phyloP scores from a whole-genome alignment of 768 basidiomycete species.

The Suillus subaureus region DNA sequence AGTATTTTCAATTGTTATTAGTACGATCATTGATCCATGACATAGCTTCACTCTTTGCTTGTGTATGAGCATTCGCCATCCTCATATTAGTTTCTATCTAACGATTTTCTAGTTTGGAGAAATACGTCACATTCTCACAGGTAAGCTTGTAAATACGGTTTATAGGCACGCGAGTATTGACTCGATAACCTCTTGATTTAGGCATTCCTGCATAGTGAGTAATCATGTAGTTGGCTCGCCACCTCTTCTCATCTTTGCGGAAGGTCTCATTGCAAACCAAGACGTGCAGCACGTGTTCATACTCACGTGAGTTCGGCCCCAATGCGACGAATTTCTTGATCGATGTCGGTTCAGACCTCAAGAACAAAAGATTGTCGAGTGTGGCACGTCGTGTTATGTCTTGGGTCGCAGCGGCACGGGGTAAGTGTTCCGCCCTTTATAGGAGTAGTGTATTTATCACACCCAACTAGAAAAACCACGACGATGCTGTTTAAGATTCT shows the following conservation, averaged over 20 bases:
- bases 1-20: not conserved
- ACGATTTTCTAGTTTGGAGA: slow-evolving; percentile 46
- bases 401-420: slow-evolving; percentile 76
- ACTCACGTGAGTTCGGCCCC: slow-evolving; percentile 20
- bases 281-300: slow-evolving; percentile 31
- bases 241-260: not conserved
- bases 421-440: slow-evolving; percentile 35
- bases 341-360: slow-evolving; percentile 32
- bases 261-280: slow-evolving; percentile 27
- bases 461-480: slow-evolving; percentile 61
- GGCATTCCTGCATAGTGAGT: slow-evolving; percentile 27
- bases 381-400: slow-evolving; percentile 63
- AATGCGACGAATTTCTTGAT: slow-evolving; percentile 18
- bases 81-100: slow-evolving; percentile 25
- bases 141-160: slow-evolving; percentile 8
- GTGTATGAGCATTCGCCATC: slow-evolving; percentile 42
- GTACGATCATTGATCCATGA: not conserved
- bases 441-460: not conserved
- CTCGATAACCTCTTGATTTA: slow-evolving; percentile 5
- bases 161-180: not conserved
- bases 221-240: not conserved
- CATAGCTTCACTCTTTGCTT: slow-evolving; percentile 59
- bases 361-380: slow-evolving; percentile 61
- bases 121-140: slow-evolving; percentile 34
- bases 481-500: slow-evolving; percentile 81